Percentiles rank a stretch among this genome's conserved stretches.
Evolutionary conservation across 441 rosid species (phyloP).

Genomic region (Brassica balearica): DNA sequence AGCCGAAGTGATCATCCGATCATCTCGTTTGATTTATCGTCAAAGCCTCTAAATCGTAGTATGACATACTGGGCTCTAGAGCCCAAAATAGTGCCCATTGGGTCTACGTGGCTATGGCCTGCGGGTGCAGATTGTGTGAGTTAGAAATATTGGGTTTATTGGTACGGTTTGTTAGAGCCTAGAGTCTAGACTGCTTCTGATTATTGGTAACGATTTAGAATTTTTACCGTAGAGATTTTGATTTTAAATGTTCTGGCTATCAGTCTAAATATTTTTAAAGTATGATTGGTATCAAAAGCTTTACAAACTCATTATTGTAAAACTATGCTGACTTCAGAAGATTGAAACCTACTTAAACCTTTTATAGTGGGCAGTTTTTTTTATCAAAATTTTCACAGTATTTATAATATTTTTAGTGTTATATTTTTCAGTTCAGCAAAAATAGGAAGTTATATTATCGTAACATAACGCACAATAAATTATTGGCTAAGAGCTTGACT

Average conservation of each 20-base stretch:
- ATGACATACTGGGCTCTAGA: neutral
- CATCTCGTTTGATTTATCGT: neutral
- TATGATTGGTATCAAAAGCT: too few relatives aligned
- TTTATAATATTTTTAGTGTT: too few relatives aligned
- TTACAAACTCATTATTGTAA: too few relatives aligned
- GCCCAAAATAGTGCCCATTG: neutral
- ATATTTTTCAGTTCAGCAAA: too few relatives aligned
- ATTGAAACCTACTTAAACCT: neutral
- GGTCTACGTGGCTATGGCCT: neutral
- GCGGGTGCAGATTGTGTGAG: neutral
- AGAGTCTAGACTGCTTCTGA: too few relatives aligned
- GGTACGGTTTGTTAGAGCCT: neutral
- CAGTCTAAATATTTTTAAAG: too few relatives aligned
- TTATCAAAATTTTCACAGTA: neutral
- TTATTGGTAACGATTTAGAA: too few relatives aligned
- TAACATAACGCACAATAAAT: too few relatives aligned
- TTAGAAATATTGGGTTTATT: neutral
- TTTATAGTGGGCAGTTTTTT: neutral
- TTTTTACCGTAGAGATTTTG: too few relatives aligned
- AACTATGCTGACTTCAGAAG: neutral
- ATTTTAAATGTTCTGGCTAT: too few relatives aligned
- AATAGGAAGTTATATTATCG: too few relatives aligned
- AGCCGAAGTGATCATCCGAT: conserved; percentile 59
- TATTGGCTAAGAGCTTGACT: too few relatives aligned
- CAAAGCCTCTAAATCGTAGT: neutral